A percentile compares a stretch with the other conserved stretches of the same genome.
phyloP scores from a whole-genome alignment of 2,329 filamentous ascomycete species.

The Chalaropsis thielavioides region DNA sequence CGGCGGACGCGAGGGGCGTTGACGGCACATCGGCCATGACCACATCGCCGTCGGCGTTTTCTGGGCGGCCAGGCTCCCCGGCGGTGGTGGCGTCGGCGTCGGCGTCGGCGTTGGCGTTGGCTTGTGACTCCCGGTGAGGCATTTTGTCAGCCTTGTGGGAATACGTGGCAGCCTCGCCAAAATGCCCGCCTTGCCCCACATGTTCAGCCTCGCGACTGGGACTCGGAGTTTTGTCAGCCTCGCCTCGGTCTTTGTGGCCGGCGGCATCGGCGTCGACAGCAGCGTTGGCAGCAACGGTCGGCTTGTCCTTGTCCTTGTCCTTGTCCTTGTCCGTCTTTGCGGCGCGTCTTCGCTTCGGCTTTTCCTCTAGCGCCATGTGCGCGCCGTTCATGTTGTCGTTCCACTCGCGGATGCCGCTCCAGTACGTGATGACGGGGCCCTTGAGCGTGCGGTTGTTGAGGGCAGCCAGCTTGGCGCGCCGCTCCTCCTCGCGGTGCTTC shows the following conservation, averaged over 20 bases:
- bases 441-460: slow-evolving; percentile 75
- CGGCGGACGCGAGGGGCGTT: neutral
- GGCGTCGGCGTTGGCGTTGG: neutral
- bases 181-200: neutral
- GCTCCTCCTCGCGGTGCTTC: slow-evolving; percentile 71
- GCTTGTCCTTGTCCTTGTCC: slow-evolving; percentile 18
- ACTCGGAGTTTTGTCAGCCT: neutral
- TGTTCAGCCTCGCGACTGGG: neutral
- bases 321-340: slow-evolving; percentile 25
- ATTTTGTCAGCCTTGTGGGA: neutral
- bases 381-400: slow-evolving; percentile 58
- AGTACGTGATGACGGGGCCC: slow-evolving; percentile 79
- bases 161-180: neutral
- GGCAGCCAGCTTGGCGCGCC: slow-evolving; percentile 69
- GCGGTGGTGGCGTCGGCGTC: neutral
- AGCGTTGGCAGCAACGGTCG: slow-evolving; percentile 16
- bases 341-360: slow-evolving; percentile 40
- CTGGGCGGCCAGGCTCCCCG: neutral
- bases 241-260: neutral
- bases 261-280: neutral
- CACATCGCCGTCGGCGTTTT: slow-evolving; percentile 10
- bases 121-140: neutral
- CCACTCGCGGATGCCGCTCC: slow-evolving; percentile 83
- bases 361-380: slow-evolving; percentile 47
- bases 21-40: slow-evolving; percentile 5